Percentiles rank a stretch among this genome's conserved stretches.
Conservation (phyloP, 179 eudicot species). For the Monotropa hypopitys region DNA sequence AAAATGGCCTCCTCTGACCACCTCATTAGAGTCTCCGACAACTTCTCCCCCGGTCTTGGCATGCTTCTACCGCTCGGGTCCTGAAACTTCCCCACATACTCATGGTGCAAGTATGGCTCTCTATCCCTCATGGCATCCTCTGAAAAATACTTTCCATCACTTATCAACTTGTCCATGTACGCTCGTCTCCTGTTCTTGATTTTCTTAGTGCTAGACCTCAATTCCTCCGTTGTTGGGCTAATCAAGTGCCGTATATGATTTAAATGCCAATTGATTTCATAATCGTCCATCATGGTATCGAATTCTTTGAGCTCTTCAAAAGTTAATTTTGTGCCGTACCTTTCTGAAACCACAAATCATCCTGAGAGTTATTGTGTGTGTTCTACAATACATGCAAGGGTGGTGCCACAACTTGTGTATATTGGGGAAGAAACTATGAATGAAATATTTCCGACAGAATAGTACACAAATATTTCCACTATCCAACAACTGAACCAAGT, state of each 20-base stretch:
- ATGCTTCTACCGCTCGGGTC: slow-evolving; percentile 70
- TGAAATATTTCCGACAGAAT: background rate
- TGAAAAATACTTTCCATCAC: slow-evolving; percentile 74
- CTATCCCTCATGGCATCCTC: slow-evolving; percentile 99
- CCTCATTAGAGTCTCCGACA: slow-evolving; percentile 90
- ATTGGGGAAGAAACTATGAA: background rate
- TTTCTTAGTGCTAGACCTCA: slow-evolving; percentile 40
- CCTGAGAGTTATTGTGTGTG: background rate
- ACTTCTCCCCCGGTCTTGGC: slow-evolving; percentile 88
- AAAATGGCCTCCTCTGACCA: slow-evolving; percentile 80
- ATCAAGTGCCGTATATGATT: slow-evolving; percentile 3
- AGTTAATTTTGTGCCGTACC: slow-evolving; percentile 64
- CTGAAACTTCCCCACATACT: slow-evolving; percentile 80
- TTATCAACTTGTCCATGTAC: slow-evolving; percentile 66
- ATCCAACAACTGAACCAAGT: background rate
- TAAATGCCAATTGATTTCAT: slow-evolving; percentile 41
- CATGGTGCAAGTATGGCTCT: slow-evolving; percentile 92
- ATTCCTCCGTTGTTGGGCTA: slow-evolving; percentile 59
- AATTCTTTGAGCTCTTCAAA: slow-evolving; percentile 64
- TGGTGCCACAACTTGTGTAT: background rate
- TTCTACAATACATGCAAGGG: background rate
- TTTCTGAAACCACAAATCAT: slow-evolving; percentile 37
- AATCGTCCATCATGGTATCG: slow-evolving; percentile 53
- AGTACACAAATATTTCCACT: background rate
- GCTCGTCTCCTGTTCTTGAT: slow-evolving; percentile 81